These are phyloP conservation scores for Usnea hakonensis DNA, from an alignment of 495 filamentous ascomycete genomes.

Conservation along the genomic window DNA sequence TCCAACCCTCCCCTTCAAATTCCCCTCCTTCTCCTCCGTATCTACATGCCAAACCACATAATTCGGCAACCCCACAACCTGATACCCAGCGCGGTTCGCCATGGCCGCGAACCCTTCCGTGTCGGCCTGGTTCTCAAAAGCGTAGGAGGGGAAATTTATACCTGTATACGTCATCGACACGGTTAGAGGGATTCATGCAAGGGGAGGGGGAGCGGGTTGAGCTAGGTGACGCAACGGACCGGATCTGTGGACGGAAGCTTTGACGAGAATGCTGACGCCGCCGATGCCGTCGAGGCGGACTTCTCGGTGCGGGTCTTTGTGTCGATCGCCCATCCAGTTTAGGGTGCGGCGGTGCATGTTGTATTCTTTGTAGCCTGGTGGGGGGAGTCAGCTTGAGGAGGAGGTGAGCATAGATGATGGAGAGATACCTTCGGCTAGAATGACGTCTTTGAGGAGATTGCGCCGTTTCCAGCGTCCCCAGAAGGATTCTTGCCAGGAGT, in stretches of 20 bases:
- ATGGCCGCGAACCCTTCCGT: conserved; percentile 85
- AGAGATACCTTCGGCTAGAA: conserved; percentile 22
- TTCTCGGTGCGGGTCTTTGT: conserved; percentile 61
- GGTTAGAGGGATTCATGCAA: background rate
- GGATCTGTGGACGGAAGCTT: conserved; percentile 75
- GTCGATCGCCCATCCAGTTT: conserved; percentile 66
- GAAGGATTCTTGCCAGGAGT: conserved; percentile 26
- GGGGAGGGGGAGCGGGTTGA: background rate
- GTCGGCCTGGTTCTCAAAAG: conserved; percentile 84
- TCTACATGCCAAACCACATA: conserved; percentile 86
- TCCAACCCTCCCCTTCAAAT: conserved; percentile 33
- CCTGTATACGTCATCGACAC: conserved; percentile 45
- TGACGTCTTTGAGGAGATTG: conserved; percentile 15
- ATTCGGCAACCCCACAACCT: conserved; percentile 70
- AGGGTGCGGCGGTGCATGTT: conserved; percentile 68
- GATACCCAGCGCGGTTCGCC: conserved; percentile 76
- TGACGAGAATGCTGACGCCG: conserved; percentile 76
- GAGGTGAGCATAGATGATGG: background rate
- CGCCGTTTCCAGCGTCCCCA: conserved; percentile 17
- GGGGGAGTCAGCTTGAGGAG: conserved; percentile 6
- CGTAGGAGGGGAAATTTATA: conserved; percentile 78
- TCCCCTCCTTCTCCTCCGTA: conserved; percentile 74
- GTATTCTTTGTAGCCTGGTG: conserved; percentile 66
- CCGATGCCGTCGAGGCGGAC: conserved; percentile 74
- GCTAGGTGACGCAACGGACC: conserved; percentile 38